These are phyloP conservation scores for Coemansia sp. DNA, from an alignment of 192 early-diverging fungal genomes.

Conservation along the genomic window DNA sequence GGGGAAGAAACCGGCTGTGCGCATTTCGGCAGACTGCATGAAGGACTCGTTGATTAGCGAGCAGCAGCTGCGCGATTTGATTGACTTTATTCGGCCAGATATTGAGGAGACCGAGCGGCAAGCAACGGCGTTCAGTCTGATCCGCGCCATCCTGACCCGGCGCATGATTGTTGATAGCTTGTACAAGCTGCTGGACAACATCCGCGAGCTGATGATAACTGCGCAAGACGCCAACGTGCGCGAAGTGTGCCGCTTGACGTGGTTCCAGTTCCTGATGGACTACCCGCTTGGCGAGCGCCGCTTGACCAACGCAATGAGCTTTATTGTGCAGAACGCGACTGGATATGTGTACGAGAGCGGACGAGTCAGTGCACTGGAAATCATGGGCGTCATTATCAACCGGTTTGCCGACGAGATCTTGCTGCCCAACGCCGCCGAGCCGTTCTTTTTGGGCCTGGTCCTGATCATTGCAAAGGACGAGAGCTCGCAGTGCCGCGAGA, in stretches of 20 bases:
- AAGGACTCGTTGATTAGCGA: constrained; percentile 33
- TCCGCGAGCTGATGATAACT: constrained; percentile 83
- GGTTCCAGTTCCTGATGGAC: constrained; percentile 90
- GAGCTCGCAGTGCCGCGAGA: constrained; percentile 86
- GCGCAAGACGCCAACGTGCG: constrained; percentile 75
- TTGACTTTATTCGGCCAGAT: constrained; percentile 81
- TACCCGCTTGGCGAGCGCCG: constrained; percentile 88
- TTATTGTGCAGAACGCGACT: constrained; percentile 84
- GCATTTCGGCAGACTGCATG: constrained; percentile 12
- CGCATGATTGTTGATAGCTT: constrained; percentile 85
- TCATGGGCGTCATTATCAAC: constrained; percentile 74
- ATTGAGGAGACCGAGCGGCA: constrained; percentile 87
- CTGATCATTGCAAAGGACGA: constrained; percentile 90
- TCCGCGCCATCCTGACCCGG: constrained; percentile 82
- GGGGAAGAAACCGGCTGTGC: constrained; percentile 4
- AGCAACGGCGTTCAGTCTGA: constrained; percentile 78
- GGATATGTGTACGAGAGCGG: constrained; percentile 90
- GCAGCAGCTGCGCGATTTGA: constrained; percentile 72
- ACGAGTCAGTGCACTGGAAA: constrained; percentile 83
- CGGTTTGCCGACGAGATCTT: constrained; percentile 76
- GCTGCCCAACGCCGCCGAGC: constrained; percentile 73
- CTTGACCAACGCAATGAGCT: constrained; percentile 81
- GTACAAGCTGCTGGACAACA: constrained; percentile 89
- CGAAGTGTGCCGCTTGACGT: constrained; percentile 77
- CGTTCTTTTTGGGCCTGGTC: constrained; percentile 83